Evolutionary conservation across 2,329 filamentous ascomycete genomes (phyloP).

Genomic region (Talaromyces albobiverticillius): DNA sequence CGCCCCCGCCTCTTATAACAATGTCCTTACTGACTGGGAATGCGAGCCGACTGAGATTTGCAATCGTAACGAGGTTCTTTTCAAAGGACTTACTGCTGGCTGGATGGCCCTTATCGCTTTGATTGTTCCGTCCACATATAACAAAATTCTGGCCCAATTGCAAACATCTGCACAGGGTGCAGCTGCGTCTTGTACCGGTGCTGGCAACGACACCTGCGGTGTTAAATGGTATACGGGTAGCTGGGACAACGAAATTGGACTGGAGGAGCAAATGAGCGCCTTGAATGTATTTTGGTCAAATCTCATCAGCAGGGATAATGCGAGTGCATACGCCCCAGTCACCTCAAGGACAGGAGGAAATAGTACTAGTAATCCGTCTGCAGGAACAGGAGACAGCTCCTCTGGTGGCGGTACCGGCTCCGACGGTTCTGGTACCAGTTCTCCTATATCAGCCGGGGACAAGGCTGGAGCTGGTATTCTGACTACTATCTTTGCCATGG

Average conservation of each 20-base stretch:
- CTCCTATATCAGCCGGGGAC: constrained; percentile 33
- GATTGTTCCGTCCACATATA: constrained; percentile 56
- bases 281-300: constrained; percentile 34
- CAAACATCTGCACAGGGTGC: constrained; percentile 53
- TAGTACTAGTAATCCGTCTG: neutral
- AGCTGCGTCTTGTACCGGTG: constrained; percentile 52
- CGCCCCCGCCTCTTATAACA: constrained; percentile 3
- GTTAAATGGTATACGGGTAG: constrained; percentile 37
- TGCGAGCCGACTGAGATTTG: constrained; percentile 57
- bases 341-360: constrained; percentile 24
- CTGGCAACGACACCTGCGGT: constrained; percentile 39
- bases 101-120: constrained; percentile 59
- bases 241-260: constrained; percentile 36
- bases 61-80: constrained; percentile 62
- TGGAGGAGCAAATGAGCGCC: constrained; percentile 42
- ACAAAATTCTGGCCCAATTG: constrained; percentile 51
- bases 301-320: constrained; percentile 20
- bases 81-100: constrained; percentile 64
- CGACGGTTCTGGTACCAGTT: too few relatives aligned
- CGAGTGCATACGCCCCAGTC: constrained; percentile 21
- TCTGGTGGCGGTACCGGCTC: constrained; percentile 19
- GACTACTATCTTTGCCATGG: constrained; percentile 34
- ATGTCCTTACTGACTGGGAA: constrained; percentile 55
- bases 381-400: constrained; percentile 23
- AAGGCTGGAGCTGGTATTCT: constrained; percentile 43